Conservation (phyloP, 306 rosid species). For the Sicyos edulis region DNA sequence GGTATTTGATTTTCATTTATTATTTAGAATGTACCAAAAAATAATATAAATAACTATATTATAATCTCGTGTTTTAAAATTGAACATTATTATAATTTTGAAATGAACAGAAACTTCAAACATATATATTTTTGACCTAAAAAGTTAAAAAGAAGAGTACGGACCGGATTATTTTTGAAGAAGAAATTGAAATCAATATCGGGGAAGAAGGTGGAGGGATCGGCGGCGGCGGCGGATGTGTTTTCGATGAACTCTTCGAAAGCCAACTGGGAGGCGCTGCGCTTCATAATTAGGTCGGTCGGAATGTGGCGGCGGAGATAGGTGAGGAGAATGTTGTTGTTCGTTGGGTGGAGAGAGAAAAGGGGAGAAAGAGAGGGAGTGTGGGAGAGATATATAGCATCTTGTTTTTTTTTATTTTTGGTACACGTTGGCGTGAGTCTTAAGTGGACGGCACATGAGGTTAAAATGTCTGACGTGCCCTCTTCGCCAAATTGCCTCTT, state of each 20-base stretch:
- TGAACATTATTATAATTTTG: too few species aligned
- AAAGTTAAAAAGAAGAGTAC: not conserved
- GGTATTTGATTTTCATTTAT: too few species aligned
- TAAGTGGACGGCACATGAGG: conserved; percentile 57
- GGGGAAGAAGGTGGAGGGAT: conserved; percentile 17
- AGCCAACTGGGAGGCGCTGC: conserved; percentile 46
- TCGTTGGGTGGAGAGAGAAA: conserved; percentile 3
- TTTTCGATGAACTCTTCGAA: conserved; percentile 31
- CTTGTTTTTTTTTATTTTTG: too few species aligned
- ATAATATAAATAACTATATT: too few species aligned
- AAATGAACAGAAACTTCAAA: too few species aligned
- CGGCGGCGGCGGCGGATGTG: conserved; percentile 18
- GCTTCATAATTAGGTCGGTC: conserved; percentile 23
- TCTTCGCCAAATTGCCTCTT: not conserved
- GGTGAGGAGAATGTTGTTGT: too few species aligned
- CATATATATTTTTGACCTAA: too few species aligned
- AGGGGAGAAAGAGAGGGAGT: not conserved
- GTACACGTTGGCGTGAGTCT: too few species aligned
- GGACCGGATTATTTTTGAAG: conserved; percentile 48
- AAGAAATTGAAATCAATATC: conserved; percentile 23
- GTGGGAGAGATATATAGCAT: not conserved
- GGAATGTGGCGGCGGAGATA: not conserved
- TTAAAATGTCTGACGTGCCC: conserved; percentile 23
- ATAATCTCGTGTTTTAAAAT: too few species aligned
- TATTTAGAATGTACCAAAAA: too few species aligned